Evolutionary conservation across 441 rosid genomes (phyloP), one percentile per base, ranked within the genome.

Genomic region (Kokia cookei): DNA sequence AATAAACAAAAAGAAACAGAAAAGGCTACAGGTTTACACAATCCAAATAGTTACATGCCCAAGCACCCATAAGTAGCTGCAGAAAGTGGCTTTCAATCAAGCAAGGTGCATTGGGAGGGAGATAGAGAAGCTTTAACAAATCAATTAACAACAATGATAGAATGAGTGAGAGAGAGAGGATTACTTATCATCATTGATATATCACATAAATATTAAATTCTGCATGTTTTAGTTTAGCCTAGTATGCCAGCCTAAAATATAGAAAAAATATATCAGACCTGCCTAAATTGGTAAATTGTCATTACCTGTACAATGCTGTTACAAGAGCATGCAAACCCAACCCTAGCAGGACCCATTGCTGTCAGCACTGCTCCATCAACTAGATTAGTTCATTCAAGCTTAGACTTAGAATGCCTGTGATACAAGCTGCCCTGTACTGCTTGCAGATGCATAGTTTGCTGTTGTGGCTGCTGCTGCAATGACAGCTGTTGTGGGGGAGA

Each of bases 241-340:
- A 72, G 14, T 32, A 72, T 29, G 60, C 60, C 65, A 48, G 37
- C 60, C 47, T 45, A 48, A 7, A 6, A 48, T 48, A n/a, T 61
- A 48, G 6, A 3, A 71, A 37, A 14, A 70, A 19, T 3, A 37
- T 37, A 54, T 55, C 73, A 70, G 6, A 40, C 32, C 64, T 19
- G 73, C 64, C 53, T 42, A 55, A 55, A 57, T 71, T 29, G 14
- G 35, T 40, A 71, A 40, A 57, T 70, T 13, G 37, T 13, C 45
- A 37, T 71, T 91, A 91, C 96, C 99, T 91, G 96, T 94, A 90
- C 97, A 88, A 77, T 79, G 87, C 86, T 82, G 90, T 81, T 72
- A 73, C 74, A 77, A 81, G 85, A 85, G 93, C 88, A 84, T 82
- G 91, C 85, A 70, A 79, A 86, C 81, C 83, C 75, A 72, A 86